Percentiles rank a stretch among this genome's conserved stretches.
Conservation (phyloP, 768 basidiomycete species). For the Lactarius psammicola region DNA sequence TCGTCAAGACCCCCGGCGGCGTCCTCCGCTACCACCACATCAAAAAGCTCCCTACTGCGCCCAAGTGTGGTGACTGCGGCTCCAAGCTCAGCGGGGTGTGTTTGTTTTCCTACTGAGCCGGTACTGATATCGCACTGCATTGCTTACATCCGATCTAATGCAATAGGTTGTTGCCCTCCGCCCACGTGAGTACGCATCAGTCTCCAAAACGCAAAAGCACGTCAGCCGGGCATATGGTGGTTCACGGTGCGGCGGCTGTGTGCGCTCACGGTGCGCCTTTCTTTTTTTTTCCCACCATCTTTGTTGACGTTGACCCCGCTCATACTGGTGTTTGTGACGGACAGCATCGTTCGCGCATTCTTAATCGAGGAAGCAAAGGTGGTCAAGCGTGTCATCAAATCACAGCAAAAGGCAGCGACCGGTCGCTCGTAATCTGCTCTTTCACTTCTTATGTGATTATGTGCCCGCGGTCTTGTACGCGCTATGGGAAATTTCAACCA, state of each 20-base stretch:
- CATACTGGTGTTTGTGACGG: not conserved
- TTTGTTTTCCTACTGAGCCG: slow-evolving; percentile 38
- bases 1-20: slow-evolving; percentile 98
- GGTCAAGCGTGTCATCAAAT: slow-evolving; percentile 99
- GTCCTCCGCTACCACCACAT: slow-evolving; percentile 97
- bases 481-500: slow-evolving; percentile 4
- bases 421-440: slow-evolving; percentile 29
- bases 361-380: slow-evolving; percentile 99
- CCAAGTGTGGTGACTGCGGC: slow-evolving; percentile 99
- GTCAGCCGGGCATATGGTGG: slow-evolving; percentile 97
- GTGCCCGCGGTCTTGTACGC: slow-evolving; percentile 3
- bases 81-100: slow-evolving; percentile 90
- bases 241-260: slow-evolving; percentile 93
- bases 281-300: slow-evolving; percentile 8
- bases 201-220: slow-evolving; percentile 97
- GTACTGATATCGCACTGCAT: not conserved
- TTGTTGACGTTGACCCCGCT: slow-evolving; percentile 1
- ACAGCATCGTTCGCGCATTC: slow-evolving; percentile 96
- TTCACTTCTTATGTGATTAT: slow-evolving; percentile 8
- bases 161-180: slow-evolving; percentile 89
- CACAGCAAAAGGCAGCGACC: slow-evolving; percentile 52
- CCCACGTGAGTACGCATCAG: slow-evolving; percentile 91
- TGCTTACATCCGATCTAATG: slow-evolving; percentile 1
- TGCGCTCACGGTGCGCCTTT: slow-evolving; percentile 79
- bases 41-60: slow-evolving; percentile 88